Evolutionary conservation across 805 yeast genomes (phyloP), one percentile per base, ranked within the genome.

Genomic region (Metschnikowia vanudenii): DNA sequence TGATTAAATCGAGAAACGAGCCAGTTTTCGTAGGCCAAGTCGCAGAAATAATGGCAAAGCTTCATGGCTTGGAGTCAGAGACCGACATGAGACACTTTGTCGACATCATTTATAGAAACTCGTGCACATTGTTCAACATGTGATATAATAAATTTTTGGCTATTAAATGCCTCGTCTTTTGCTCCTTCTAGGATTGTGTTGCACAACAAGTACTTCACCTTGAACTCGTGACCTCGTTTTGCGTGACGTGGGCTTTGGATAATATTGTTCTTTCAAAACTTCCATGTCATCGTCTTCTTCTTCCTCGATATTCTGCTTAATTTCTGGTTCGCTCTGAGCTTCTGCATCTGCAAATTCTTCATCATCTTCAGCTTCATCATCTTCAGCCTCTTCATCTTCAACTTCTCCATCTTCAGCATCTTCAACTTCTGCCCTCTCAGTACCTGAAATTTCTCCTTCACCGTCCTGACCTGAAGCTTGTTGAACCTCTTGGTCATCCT

Each of bases 1-100:
- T 88, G 72, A 78, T 94, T 36, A 85, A 85, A 53, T 84, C 92
- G 0, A 75, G 99, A 59, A 90, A 94, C 63, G 99, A 94, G 64
- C 99, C 99, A 0, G 90, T 95, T 41, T 76, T 80, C 37, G 81
- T 94, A 44, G 88, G 89, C 2, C 80, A 81, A 46, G 90, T 90
- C 0, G 97, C 95, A 1, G 80, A 76, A 59, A 61, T 71, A 22
- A 54, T 72, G 61, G 60, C 69, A 29, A 56, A 51, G 28, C 47
- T 72, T 18, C 64, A 70, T 46, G 68, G 63, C 0, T 43, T 67
- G 5, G 52, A 51, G 16, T 59, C 56, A 1, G 66, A 61, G 4
- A 40, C 53, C 26, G 69, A 71, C 32, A 54, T 65, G 7, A 64
- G 63, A 39, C 45, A 57, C 1, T 68, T 71, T 31, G 50, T 72